These are phyloP conservation scores for Chalciporus pseudorubinellus DNA, from an alignment of 768 basidiomycete species.

Conservation along the genomic window DNA sequence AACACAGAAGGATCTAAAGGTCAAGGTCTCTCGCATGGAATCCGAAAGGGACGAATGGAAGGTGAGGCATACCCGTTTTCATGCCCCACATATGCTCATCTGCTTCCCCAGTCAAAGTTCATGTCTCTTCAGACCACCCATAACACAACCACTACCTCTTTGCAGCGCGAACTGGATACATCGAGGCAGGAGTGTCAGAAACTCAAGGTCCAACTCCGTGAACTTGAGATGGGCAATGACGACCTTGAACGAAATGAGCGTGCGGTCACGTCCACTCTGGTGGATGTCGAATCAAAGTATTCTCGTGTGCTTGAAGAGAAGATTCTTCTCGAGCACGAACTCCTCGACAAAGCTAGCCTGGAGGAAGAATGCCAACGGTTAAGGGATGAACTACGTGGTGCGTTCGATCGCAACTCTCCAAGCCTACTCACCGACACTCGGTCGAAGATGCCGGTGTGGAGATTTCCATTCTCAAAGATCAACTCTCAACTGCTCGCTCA, in stretches of 20 bases:
- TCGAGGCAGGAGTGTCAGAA: conserved; percentile 72
- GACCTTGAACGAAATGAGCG: conserved; percentile 95
- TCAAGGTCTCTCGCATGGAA: conserved; percentile 68
- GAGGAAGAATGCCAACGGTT: conserved; percentile 91
- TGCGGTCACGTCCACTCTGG: conserved; percentile 77
- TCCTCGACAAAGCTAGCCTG: conserved; percentile 83
- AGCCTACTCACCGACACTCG: conserved; percentile 14
- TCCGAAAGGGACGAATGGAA: conserved; percentile 90
- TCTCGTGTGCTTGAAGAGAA: conserved; percentile 92
- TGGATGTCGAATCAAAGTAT: conserved; percentile 85
- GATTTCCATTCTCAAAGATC: conserved; percentile 78
- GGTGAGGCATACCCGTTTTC: conserved; percentile 44
- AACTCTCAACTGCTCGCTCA: conserved; percentile 45
- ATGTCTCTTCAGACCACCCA: conserved; percentile 86
- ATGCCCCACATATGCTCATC: conserved; percentile 1
- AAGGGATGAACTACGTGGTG: conserved; percentile 92
- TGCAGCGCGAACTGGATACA: conserved; percentile 89
- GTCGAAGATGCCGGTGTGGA: conserved; percentile 78
- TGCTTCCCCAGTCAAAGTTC: conserved; percentile 62
- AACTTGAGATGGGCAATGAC: conserved; percentile 97
- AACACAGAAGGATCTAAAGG: conserved; percentile 74
- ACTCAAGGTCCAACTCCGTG: conserved; percentile 71
- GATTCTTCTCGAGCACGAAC: conserved; percentile 93
- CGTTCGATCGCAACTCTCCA: conserved; percentile 33
- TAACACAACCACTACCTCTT: conserved; percentile 84